Conservation (phyloP, 306 rosid species). For the Astragalus membranaceus region DNA sequence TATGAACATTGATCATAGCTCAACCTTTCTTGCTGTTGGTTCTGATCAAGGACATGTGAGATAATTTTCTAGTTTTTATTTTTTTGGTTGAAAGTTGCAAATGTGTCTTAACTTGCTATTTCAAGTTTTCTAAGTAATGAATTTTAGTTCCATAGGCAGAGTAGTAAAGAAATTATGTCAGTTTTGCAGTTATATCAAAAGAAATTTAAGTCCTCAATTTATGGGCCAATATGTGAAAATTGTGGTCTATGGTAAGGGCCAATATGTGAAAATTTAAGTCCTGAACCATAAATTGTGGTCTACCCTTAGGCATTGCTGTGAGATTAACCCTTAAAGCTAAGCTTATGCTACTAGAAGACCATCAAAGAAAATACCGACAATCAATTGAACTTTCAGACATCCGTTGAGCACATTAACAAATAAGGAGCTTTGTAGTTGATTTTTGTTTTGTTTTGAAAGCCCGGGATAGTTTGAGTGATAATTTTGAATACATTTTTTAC, state of each 20-base stretch:
- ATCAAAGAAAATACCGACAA: not conserved
- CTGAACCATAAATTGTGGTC: too few relatives aligned
- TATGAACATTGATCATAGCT: slow-evolving; percentile 40
- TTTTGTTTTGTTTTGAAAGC: not conserved
- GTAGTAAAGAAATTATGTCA: not conserved
- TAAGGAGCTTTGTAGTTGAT: not conserved
- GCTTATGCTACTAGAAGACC: not conserved
- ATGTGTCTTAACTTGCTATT: not conserved
- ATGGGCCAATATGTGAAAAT: too few relatives aligned
- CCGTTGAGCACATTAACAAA: not conserved
- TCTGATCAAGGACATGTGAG: slow-evolving; percentile 89
- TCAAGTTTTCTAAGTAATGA: not conserved
- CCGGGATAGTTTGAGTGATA: not conserved
- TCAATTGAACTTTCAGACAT: not conserved
- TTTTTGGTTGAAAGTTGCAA: not conserved
- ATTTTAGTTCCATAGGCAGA: not conserved
- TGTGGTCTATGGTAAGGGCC: too few relatives aligned
- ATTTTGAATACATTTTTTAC: not conserved
- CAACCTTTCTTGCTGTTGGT: slow-evolving; percentile 73
- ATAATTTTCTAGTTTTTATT: not conserved
- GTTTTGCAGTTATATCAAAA: not conserved
- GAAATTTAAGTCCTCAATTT: slow-evolving; percentile 3
- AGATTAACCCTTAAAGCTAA: not conserved
- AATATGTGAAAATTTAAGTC: not conserved
- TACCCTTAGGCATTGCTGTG: not conserved